Base-by-base conservation (phyloP, 2,329 filamentous ascomycete species). In the Aureobasidium lini region DNA sequence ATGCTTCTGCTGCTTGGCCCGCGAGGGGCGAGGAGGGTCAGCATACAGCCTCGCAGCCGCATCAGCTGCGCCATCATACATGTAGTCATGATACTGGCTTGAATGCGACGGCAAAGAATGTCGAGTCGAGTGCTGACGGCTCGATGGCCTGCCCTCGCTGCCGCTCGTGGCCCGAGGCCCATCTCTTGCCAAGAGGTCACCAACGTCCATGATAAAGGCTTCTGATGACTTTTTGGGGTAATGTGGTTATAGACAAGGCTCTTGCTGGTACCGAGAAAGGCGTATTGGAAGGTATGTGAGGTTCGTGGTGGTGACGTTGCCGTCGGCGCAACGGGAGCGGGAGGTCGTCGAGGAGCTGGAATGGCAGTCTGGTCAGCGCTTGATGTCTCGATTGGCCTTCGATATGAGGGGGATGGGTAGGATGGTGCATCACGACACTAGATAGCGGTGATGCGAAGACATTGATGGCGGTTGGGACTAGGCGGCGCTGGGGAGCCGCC, bases 1-100 rank as follows among this genome's bases (percentile, higher is more conserved):
- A 70, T 86, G 86, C 79, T 91, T 92, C 61, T 76, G 75, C 64
- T 76, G 72, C 60, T 68, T 71, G 65, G 71, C 69, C 59, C 65
- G 65, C 8, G 71, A 69, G 53, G 71, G 71, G 18, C 61, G 63
- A 59, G 67, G 67, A 63, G 56, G 31, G n/a, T 46, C 60, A 52
- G 53, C 57, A 47, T 52, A 60, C n/a, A 53, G 13, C 31, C 57
- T 59, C 6, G 57, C 44, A 4, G 43, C 23, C 16, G 39, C 32
- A 34, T 47, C 54, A 40, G 40, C 42, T 36, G 32, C 39, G 31
- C 42, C 52, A 4, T 47, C 42, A 18, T 39, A 48, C 54, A 47
- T 48, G n/a, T 48, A 34, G 29, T 48, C 23, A 34, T 48, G 43
- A 2, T 48, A 31, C 9, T 57, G 44, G 9, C 57, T 60, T 31